Conservation (phyloP, 2,329 filamentous ascomycete genomes). For the Cylindrodendrum hubeiense region DNA sequence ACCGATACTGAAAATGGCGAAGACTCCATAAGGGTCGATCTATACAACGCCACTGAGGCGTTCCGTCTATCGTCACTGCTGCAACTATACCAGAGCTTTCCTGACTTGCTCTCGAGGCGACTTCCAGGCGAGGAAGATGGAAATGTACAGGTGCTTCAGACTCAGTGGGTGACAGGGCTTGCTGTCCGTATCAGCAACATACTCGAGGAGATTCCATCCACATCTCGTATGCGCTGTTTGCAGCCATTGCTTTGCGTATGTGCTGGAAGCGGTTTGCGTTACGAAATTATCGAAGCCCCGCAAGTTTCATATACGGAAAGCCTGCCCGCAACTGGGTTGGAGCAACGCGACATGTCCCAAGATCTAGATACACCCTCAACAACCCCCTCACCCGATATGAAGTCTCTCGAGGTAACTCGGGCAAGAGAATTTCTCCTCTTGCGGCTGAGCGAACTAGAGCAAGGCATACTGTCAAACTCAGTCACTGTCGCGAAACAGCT, state of each 20-base stretch:
- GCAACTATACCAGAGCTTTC: constrained; percentile 56
- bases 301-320: not conserved
- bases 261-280: constrained; percentile 48
- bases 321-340: not conserved
- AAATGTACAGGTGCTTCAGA: constrained; percentile 1
- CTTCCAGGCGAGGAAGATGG: constrained; percentile 36
- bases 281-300: not conserved
- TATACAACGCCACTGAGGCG: constrained; percentile 52
- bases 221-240: constrained; percentile 50
- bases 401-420: not conserved
- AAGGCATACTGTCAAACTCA: constrained; percentile 26
- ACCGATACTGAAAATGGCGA: constrained; percentile 46
- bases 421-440: constrained; percentile 26
- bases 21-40: constrained; percentile 44
- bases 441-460: constrained; percentile 26
- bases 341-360: not conserved
- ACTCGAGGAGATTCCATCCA: constrained; percentile 47
- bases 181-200: constrained; percentile 45
- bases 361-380: not conserved
- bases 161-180: constrained; percentile 48
- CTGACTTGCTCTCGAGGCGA: constrained; percentile 47
- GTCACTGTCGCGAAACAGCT: constrained; percentile 31
- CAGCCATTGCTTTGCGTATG: constrained; percentile 51
- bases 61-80: constrained; percentile 53
- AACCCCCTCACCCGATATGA: not conserved